These are phyloP conservation scores for Saitozyma podzolica DNA, from an alignment of 768 basidiomycete genomes.

Conservation along the genomic window DNA sequence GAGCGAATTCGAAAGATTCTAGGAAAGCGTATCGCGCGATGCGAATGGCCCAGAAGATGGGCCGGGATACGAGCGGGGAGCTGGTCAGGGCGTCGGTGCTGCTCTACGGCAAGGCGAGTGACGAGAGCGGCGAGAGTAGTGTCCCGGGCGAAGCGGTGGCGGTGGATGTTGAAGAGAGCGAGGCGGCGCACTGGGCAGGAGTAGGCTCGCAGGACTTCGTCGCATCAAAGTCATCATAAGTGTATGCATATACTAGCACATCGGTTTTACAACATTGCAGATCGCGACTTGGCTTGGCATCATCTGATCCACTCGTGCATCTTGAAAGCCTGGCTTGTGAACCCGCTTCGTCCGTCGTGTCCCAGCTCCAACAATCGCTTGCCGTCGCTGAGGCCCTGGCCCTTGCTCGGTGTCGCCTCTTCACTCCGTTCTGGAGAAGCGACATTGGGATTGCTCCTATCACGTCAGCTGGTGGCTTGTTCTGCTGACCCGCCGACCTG, in stretches of 20 bases:
- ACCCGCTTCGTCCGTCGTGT: conserved; percentile 72
- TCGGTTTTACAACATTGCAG: background rate
- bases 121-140: too few relatives aligned
- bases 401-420: background rate
- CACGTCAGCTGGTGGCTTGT: background rate
- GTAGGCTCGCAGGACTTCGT: too few relatives aligned
- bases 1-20: background rate
- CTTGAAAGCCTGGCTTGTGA: conserved; percentile 64
- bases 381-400: conserved; percentile 11
- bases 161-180: too few relatives aligned
- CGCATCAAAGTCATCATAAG: background rate
- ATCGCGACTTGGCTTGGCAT: too few relatives aligned
- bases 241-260: background rate
- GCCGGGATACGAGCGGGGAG: background rate
- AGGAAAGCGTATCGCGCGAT: background rate
- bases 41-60: background rate
- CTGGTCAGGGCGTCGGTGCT: too few relatives aligned
- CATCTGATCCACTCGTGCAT: conserved; percentile 78
- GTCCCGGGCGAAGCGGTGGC: too few relatives aligned
- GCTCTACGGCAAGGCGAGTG: too few relatives aligned
- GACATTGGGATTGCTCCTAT: background rate
- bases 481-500: too few relatives aligned
- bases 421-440: background rate
- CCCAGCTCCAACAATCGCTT: conserved; percentile 41
- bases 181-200: too few relatives aligned